Conservation (phyloP, 495 filamentous ascomycete genomes). For the Amorphotheca resinae region DNA sequence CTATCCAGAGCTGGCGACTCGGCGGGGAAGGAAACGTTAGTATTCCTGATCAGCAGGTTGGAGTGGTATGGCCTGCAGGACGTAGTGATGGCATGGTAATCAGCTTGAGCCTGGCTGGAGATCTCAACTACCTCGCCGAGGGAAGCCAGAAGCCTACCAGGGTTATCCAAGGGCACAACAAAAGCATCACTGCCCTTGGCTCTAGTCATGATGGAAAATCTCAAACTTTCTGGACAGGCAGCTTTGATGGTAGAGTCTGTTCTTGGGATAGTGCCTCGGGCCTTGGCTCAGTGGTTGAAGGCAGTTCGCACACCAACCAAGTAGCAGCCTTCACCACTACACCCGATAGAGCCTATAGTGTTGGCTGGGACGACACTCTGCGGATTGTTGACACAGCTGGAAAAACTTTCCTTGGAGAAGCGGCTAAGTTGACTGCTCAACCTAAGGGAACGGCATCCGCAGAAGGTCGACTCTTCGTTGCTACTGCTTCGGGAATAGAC, state of each 20-base stretch:
- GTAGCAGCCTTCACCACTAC: slow-evolving; percentile 61
- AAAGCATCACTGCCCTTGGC: slow-evolving; percentile 68
- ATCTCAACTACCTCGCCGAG: slow-evolving; percentile 77
- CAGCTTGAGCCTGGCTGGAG: slow-evolving; percentile 74
- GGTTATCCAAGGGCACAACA: slow-evolving; percentile 86
- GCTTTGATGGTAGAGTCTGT: slow-evolving; percentile 77
- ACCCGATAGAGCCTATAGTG: slow-evolving; percentile 57
- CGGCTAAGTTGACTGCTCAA: slow-evolving; percentile 35
- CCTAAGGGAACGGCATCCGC: slow-evolving; percentile 36
- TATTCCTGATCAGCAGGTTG: slow-evolving; percentile 80
- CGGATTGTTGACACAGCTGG: slow-evolving; percentile 54
- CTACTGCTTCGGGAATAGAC: slow-evolving; percentile 50
- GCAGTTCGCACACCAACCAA: slow-evolving; percentile 69
- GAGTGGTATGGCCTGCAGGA: slow-evolving; percentile 81
- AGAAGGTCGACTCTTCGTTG: slow-evolving; percentile 44
- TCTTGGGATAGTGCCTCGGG: slow-evolving; percentile 68
- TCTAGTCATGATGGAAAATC: slow-evolving; percentile 28
- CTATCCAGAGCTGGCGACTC: slow-evolving; percentile 69
- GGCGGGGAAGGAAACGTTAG: slow-evolving; percentile 68
- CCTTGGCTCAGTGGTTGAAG: slow-evolving; percentile 53
- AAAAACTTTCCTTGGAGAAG: slow-evolving; percentile 35
- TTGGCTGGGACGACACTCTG: slow-evolving; percentile 91
- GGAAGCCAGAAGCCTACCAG: slow-evolving; percentile 53
- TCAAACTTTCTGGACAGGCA: slow-evolving; percentile 70
- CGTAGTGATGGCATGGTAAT: slow-evolving; percentile 78